Conservation (phyloP, 2,329 filamentous ascomycete species). For the Colletotrichum graminicola region DNA sequence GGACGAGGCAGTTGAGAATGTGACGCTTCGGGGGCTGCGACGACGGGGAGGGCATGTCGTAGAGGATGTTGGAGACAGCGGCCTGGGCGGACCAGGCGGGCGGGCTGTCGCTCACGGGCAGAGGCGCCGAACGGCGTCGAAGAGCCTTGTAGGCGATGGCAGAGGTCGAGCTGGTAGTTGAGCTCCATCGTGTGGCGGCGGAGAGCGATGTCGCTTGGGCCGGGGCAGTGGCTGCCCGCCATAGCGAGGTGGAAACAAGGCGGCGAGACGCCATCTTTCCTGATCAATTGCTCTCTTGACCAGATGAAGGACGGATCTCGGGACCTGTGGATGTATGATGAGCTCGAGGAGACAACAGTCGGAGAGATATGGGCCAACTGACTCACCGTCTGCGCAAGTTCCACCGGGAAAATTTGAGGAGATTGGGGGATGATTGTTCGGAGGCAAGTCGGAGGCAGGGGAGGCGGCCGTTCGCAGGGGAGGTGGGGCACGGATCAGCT, state of each 20-base stretch:
- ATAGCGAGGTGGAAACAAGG: slow-evolving; percentile 56
- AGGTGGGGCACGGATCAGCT: slow-evolving; percentile 37
- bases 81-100: slow-evolving; percentile 91
- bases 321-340: slow-evolving; percentile 23
- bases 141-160: slow-evolving; percentile 98
- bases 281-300: slow-evolving; percentile 42
- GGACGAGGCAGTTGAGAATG: slow-evolving; percentile 97
- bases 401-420: slow-evolving; percentile 42
- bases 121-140: slow-evolving; percentile 87
- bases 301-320: slow-evolving; percentile 37
- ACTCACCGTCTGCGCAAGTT: slow-evolving; percentile 40
- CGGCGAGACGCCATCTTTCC: slow-evolving; percentile 60
- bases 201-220: slow-evolving; percentile 43
- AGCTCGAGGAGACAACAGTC: slow-evolving; percentile 31
- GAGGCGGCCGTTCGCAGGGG: slow-evolving; percentile 35
- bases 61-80: slow-evolving; percentile 97
- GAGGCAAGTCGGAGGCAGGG: slow-evolving; percentile 41
- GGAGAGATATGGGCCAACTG: slow-evolving; percentile 27
- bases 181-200: slow-evolving; percentile 45
- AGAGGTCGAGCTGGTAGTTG: slow-evolving; percentile 82
- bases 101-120: slow-evolving; percentile 81
- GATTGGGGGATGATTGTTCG: slow-evolving; percentile 37
- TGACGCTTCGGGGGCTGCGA: slow-evolving; percentile 90
- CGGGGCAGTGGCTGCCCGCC: slow-evolving; percentile 50
- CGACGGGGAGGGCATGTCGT: slow-evolving; percentile 93